Evolutionary conservation across 31 red algal genomes (phyloP), one percentile per base, ranked within the genome.

Genomic region (Odonthalia washingtoniensis): DNA sequence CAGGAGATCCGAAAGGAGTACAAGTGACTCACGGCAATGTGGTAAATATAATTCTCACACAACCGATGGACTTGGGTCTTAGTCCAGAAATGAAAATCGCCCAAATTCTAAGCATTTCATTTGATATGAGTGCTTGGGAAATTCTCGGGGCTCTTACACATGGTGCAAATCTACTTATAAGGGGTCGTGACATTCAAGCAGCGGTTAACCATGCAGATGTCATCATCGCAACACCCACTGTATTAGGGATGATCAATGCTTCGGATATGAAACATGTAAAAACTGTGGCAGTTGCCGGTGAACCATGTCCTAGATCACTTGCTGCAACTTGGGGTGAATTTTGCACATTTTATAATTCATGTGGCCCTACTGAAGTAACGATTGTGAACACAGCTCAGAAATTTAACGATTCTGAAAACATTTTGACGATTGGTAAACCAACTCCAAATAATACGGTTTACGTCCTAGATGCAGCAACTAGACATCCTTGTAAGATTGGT

Each of bases 1-100:
- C 84, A 18, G 84, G 84, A 14, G 21, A 2, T 40, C 84, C 84
- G 16, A 87, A 87, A 53, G 84, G 84, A 1, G 72, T 87, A 31
- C 72, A 77, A 40, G 84, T 87, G 17, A 77, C 84, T 5, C 84
- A 87, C 46, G 73, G 60, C 44, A 87, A 87, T 69, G 72, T 87
- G 52, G 73, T 61, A 28, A 87, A 87, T 40, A 52, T 87, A 5
- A 28, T 87, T 41, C 70, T 77, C 36, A 76, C 70, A 1, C 40
- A 65, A 45, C 70, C 84, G 39, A 87, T 77, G 73, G 40, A 60
- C 49, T 49, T 87, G n/a, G 34, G 41, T 0, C 57, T 85, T 64
- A 26, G 43, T 33, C 72, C 72, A 17, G 84, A 35, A 0, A 45
- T 64, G 38, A 44, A 1, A 57, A 67, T 77, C 21, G 69, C 49